Evolutionary conservation across 306 rosid species (phyloP).

Genomic region (Glycine latifolia): DNA sequence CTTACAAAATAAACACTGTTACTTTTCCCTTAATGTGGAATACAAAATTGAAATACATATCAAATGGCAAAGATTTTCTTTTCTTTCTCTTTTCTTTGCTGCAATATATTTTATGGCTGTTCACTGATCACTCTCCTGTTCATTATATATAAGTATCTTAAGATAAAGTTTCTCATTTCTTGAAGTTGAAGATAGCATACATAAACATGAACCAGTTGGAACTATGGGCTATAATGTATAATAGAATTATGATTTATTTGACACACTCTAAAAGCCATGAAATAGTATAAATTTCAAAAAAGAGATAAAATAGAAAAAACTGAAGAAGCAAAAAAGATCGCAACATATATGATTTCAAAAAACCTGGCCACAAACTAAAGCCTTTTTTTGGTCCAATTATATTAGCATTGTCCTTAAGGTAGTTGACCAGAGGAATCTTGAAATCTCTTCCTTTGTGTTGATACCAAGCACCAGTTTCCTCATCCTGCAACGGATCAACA

Average conservation of each 20-base stretch:
- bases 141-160: slow-evolving; percentile 28
- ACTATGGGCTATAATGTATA: background rate
- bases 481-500: slow-evolving; percentile 70
- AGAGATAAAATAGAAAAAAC: slow-evolving; percentile 18
- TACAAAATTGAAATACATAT: background rate
- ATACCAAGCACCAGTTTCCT: slow-evolving; percentile 90
- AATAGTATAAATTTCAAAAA: slow-evolving; percentile 19
- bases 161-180: background rate
- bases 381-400: slow-evolving; percentile 63
- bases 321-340: slow-evolving; percentile 39
- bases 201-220: slow-evolving; percentile 15
- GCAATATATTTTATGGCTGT: slow-evolving; percentile 20
- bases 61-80: slow-evolving; percentile 11
- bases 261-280: slow-evolving; percentile 5
- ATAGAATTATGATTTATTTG: slow-evolving; percentile 24
- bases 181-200: slow-evolving; percentile 27
- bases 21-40: slow-evolving; percentile 3
- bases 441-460: slow-evolving; percentile 93
- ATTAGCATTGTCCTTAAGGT: slow-evolving; percentile 60
- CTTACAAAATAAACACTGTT: slow-evolving; percentile 17
- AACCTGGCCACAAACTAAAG: slow-evolving; percentile 68
- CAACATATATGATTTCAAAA: slow-evolving; percentile 36
- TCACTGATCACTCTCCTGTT: background rate
- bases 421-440: slow-evolving; percentile 76
- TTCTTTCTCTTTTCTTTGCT: slow-evolving; percentile 12